Conservation (phyloP, 2,329 filamentous ascomycete genomes). For the Geoglossum cookeanum region DNA sequence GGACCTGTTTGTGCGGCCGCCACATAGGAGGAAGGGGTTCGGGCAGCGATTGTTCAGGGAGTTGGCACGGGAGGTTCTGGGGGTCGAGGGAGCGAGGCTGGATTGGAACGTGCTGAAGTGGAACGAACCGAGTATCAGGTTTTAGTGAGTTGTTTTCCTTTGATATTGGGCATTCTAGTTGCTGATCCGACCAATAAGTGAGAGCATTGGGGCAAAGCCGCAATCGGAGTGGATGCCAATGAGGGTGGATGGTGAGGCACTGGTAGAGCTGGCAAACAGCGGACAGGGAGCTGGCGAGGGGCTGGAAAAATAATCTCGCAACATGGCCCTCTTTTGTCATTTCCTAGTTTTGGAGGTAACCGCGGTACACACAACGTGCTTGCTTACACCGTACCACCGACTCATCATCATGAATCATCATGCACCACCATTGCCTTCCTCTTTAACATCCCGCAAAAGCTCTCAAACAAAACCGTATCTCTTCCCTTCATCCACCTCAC, state of each 20-base stretch:
- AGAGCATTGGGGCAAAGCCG: constrained; percentile 21
- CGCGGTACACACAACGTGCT: neutral
- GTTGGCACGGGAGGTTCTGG: constrained; percentile 60
- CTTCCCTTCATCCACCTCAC: constrained; percentile 59
- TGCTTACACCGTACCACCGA: neutral
- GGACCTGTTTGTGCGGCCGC: constrained; percentile 65
- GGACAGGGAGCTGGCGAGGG: neutral
- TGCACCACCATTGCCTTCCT: constrained; percentile 20
- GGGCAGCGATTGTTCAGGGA: constrained; percentile 56
- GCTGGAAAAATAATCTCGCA: neutral
- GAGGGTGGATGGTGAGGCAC: constrained; percentile 27
- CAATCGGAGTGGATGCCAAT: constrained; percentile 31
- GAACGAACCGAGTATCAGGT: constrained; percentile 79
- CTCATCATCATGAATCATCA: neutral
- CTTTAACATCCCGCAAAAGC: constrained; percentile 66
- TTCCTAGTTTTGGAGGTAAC: neutral
- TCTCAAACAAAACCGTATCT: constrained; percentile 61
- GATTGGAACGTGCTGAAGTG: constrained; percentile 89
- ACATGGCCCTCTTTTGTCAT: neutral
- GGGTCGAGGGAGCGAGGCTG: constrained; percentile 52
- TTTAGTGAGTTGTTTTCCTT: constrained; percentile 36
- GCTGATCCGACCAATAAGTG: neutral
- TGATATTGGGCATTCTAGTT: neutral
- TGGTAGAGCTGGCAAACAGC: constrained; percentile 22
- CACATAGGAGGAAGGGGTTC: constrained; percentile 56